Evolutionary conservation across 306 rosid species (phyloP), one percentile per base, ranked within the genome.

Genomic region (Casuarina glauca): DNA sequence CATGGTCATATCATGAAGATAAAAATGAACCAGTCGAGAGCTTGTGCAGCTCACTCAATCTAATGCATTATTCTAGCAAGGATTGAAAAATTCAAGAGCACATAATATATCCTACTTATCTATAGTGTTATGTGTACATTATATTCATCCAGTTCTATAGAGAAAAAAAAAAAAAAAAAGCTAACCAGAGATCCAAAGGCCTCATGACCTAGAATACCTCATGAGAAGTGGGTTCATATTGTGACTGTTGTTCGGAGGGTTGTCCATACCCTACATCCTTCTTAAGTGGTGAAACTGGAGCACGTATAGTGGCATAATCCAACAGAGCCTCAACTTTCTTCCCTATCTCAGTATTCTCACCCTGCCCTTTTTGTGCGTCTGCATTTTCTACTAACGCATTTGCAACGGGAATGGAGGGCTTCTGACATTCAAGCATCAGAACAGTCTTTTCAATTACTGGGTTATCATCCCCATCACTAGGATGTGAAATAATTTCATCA

Each of bases 361-460:
- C 50, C 26, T 70, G 84, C 64, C 76, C 84, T 61, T 75, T 75
- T 70, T 61, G 69, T 3, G 79, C 76, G 62, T 10, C 78, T 2
- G 45, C 51, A 36, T 82, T 87, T 81, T 76, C 89, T 81, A 82
- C 85, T 4, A 81, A 54, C 4, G 69, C 82, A 78, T 58, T 81
- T 70, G 48, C 79, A 64, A 80, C 44, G 72, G 86, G 84, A 57
- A 77, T 54, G 58, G 78, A 80, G 58, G 93, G 80, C 75, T 84
- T 96, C 90, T 90, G 91, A 9, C 76, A 10, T 86, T 91, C 90
- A 26, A 87, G 97, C 86, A 96, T 87, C 82, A 96, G 82, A 78
- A 93, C 93, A 60, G 90, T 89, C 88, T 96, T 96, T 80, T 93
- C 97, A 82, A 91, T 77, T 42, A 91, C 91, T 79, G 87, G 91